Base-by-base conservation (phyloP, 2,329 filamentous ascomycete genomes). In the Xylariales sp. region DNA sequence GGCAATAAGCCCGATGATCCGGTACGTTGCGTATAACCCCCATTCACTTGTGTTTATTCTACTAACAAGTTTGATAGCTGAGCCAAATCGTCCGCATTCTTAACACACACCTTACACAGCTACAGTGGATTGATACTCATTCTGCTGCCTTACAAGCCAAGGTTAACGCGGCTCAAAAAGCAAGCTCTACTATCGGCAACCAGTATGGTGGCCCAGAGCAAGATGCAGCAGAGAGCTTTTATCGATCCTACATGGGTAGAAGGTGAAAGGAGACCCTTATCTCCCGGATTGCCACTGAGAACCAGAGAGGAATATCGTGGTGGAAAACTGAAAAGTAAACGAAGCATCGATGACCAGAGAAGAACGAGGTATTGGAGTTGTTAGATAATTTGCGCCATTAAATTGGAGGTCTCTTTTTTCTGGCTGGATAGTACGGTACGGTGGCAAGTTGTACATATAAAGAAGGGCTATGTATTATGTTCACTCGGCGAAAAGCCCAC, bases 11-110 rank as follows among this genome's bases (percentile, higher is more conserved):
- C 87, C 19, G 87, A 93, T 60, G 88, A 93, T 64, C 87, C 87
- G 49, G 88, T 93, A 75, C 5, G 12, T 15, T 17, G 16, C 13
- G 11, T 19, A 20, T 13, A 4, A 6, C 33, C 3, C 5, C 17
- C 18, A 1, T 12, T 23, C 14, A 25, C n/a, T n/a, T 25, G 23
- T 29, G 36, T 50, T 59, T 54, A 57, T 53, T 25, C 41, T 40
- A 29, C 36, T 36, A 33, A 43, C 40, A 13, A 31, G 5, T 20
- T 8, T 14, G 28, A 29, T 58, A 96, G 84, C 74, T 97, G 56
- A 91, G 88, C 50, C 89, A 96, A 64, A 95, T 98, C 54, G 91
- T 97, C 37, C 84, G 88, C 46, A 89, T 97, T 34, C 82, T 98
- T 50, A 98, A 98, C 61, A 82, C 84, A 17, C 93, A 98, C 61